Evolutionary conservation across 2,329 filamentous ascomycete genomes (phyloP).

Genomic region (Xylaria sp.): DNA sequence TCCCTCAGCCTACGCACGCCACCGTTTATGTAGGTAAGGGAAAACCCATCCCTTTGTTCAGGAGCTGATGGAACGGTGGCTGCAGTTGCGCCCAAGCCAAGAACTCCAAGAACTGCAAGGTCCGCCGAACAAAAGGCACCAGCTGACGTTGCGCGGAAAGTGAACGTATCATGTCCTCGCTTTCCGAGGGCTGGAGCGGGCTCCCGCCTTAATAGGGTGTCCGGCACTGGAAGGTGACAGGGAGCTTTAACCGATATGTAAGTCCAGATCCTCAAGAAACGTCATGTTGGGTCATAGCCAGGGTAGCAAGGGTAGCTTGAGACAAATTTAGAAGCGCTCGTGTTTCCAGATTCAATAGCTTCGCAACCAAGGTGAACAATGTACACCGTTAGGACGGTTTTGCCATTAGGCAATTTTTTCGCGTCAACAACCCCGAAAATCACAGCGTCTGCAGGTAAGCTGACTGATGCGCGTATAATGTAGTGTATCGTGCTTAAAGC

Average conservation of each 20-base stretch:
- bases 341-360: background rate
- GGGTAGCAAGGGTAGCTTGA: background rate
- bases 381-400: too few species aligned
- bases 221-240: slow-evolving; percentile 19
- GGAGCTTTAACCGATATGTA: slow-evolving; percentile 21
- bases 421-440: background rate
- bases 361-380: background rate
- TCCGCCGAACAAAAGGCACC: background rate
- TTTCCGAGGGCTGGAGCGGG: slow-evolving; percentile 17
- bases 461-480: too few species aligned
- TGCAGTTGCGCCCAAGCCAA: slow-evolving; percentile 26
- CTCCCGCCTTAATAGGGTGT: background rate
- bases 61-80: slow-evolving; percentile 33
- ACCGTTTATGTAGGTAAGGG: slow-evolving; percentile 18
- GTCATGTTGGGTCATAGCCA: background rate
- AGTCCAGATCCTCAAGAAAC: slow-evolving; percentile 3
- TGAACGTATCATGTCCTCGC: slow-evolving; percentile 14
- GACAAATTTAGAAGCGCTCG: slow-evolving; percentile 9
- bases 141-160: slow-evolving; percentile 9
- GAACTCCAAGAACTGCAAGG: slow-evolving; percentile 6
- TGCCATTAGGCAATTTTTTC: slow-evolving; percentile 8
- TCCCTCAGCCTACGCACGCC: slow-evolving; percentile 9
- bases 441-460: background rate
- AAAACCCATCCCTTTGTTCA: slow-evolving; percentile 17
- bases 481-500: background rate